Conservation (phyloP, 352 stramenopile species). For the Phytophthora syringae region DNA sequence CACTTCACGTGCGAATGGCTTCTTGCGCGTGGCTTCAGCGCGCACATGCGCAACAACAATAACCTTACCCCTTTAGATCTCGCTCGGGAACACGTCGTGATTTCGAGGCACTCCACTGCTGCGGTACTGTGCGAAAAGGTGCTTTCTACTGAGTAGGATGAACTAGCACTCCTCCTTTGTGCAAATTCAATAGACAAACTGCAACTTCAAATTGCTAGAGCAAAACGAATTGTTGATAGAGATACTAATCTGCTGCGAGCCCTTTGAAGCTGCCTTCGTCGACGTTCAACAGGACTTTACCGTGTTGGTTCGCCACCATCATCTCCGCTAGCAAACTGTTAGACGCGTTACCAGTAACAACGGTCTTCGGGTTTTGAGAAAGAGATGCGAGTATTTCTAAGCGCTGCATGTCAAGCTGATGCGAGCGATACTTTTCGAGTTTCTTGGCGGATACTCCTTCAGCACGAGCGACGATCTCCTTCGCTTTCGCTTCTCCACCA, state of each 20-base stretch:
- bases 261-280: constrained; percentile 27
- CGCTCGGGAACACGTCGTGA: constrained; percentile 51
- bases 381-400: constrained; percentile 40
- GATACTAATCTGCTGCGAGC: constrained; percentile 2
- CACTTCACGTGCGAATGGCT: constrained; percentile 70
- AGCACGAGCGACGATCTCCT: constrained; percentile 40
- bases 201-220: too few relatives aligned
- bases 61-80: constrained; percentile 65
- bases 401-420: constrained; percentile 42
- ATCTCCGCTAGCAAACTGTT: constrained; percentile 50
- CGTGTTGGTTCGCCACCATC: constrained; percentile 43
- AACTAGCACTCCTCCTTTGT: constrained; percentile 29
- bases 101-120: constrained; percentile 43
- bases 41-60: constrained; percentile 73
- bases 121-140: constrained; percentile 59
- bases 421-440: constrained; percentile 39
- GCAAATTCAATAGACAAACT: constrained; percentile 6
- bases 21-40: constrained; percentile 69
- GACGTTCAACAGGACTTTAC: constrained; percentile 41
- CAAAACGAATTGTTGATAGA: neutral
- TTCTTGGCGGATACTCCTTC: constrained; percentile 45
- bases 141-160: constrained; percentile 45
- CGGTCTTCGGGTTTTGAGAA: constrained; percentile 34
- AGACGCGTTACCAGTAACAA: constrained; percentile 42
- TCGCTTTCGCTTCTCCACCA: constrained; percentile 31